Evolutionary conservation across 1,139 yeast genomes (phyloP).

Genomic region (Sugiyamaella novakii): DNA sequence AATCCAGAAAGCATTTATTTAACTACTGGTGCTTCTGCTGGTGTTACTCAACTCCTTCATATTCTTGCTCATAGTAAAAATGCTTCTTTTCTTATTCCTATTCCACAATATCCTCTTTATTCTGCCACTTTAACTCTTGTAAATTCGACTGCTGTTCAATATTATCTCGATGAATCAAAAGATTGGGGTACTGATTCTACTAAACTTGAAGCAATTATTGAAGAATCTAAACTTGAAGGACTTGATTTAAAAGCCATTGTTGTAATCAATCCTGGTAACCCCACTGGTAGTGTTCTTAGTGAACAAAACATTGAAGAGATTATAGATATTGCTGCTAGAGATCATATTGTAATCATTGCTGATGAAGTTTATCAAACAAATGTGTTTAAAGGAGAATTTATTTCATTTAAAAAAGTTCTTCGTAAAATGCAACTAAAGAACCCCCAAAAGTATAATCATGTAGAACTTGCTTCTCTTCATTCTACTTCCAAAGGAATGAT

Average conservation of each 20-base stretch:
- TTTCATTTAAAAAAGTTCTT: slow-evolving; percentile 49
- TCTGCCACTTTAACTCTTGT: slow-evolving; percentile 88
- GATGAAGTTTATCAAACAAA: slow-evolving; percentile 98
- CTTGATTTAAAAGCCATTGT: slow-evolving; percentile 77
- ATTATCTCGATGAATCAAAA: slow-evolving; percentile 74
- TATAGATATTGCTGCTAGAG: slow-evolving; percentile 75
- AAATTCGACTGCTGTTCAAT: slow-evolving; percentile 82
- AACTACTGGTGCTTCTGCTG: slow-evolving; percentile 93
- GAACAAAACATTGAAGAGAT: slow-evolving; percentile 68
- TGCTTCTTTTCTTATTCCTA: slow-evolving; percentile 89
- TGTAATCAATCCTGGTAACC: slow-evolving; percentile 96
- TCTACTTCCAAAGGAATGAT: slow-evolving; percentile 95
- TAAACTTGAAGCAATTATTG: slow-evolving; percentile 61
- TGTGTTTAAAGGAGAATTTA: slow-evolving; percentile 65
- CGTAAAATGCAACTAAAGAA: slow-evolving; percentile 59
- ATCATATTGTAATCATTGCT: slow-evolving; percentile 87
- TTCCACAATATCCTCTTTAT: slow-evolving; percentile 96
- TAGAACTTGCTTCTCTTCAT: slow-evolving; percentile 90
- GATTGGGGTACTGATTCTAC: slow-evolving; percentile 82
- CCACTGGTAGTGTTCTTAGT: slow-evolving; percentile 83
- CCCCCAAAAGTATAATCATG: slow-evolving; percentile 59
- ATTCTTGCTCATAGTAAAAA: slow-evolving; percentile 65
- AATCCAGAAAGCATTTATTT: slow-evolving; percentile 73
- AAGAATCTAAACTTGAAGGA: slow-evolving; percentile 55
- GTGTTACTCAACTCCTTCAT: slow-evolving; percentile 74